Percentiles rank a stretch among this genome's conserved stretches.
phyloP scores from a whole-genome alignment of 1,284 basidiomycete genomes.

The Sutorius eximius region DNA sequence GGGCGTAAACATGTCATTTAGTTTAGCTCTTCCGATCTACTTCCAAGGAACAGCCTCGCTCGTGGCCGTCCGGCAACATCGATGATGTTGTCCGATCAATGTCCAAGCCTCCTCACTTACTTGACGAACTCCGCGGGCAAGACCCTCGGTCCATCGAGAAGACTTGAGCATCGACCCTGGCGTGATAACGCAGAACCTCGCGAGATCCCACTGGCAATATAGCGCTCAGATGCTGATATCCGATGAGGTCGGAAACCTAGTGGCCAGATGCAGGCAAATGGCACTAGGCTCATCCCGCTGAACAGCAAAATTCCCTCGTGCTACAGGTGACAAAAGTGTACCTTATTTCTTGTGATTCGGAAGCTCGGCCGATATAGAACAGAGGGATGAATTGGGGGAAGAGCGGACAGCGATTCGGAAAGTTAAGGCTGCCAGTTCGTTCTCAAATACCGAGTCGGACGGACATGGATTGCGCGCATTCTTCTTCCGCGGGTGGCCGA shows the following conservation, averaged over 20 bases:
- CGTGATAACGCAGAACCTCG: not conserved
- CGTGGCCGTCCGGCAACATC: not conserved
- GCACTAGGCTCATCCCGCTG: not conserved
- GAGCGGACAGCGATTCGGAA: not conserved
- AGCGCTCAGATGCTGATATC: not conserved
- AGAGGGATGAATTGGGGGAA: not conserved
- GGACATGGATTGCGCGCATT: not conserved
- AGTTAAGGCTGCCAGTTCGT: not conserved
- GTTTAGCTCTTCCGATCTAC: too few species aligned
- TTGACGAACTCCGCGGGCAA: not conserved
- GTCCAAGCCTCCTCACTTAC: not conserved
- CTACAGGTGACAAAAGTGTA: not conserved
- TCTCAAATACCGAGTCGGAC: not conserved
- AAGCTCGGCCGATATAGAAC: not conserved
- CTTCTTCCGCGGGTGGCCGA: not conserved
- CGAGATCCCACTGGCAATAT: not conserved
- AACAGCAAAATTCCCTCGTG: not conserved
- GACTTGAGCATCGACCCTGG: not conserved
- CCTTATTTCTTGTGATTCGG: conserved; percentile 3
- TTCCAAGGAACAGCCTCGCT: too few species aligned
- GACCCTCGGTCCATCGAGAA: not conserved
- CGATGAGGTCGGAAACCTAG: not conserved
- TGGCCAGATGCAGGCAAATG: not conserved
- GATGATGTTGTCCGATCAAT: too few species aligned
- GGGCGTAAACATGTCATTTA: too few species aligned